A percentile compares a stretch with the other conserved stretches of the same genome.
Conservation (phyloP, 2,329 filamentous ascomycete genomes). For the Rhexocercosporidium sp. region DNA sequence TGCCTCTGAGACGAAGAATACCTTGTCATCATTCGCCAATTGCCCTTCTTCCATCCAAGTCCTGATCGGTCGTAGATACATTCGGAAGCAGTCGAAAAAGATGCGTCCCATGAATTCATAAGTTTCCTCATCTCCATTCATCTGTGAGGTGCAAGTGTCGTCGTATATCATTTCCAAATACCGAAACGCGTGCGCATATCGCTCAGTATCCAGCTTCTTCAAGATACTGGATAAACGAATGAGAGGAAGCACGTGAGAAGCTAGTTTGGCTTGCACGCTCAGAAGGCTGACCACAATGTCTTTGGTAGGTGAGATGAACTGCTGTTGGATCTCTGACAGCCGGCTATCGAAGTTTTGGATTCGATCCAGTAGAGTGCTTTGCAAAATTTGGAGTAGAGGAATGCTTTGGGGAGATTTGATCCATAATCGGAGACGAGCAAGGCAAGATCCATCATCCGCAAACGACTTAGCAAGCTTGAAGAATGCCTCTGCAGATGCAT, state of each 20-base stretch:
- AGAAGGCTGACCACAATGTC: slow-evolving; percentile 71
- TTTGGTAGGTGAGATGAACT: slow-evolving; percentile 58
- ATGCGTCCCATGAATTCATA: slow-evolving; percentile 70
- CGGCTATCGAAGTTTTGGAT: slow-evolving; percentile 62
- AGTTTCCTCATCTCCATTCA: slow-evolving; percentile 64
- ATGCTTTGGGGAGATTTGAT: slow-evolving; percentile 39
- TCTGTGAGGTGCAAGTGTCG: slow-evolving; percentile 70
- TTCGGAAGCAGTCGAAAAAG: slow-evolving; percentile 81
- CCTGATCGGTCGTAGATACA: slow-evolving; percentile 80
- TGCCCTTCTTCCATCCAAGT: slow-evolving; percentile 85
- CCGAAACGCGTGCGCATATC: slow-evolving; percentile 58
- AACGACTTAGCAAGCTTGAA: slow-evolving; percentile 50
- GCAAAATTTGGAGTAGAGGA: slow-evolving; percentile 41
- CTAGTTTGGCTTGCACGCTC: slow-evolving; percentile 62
- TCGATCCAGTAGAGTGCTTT: slow-evolving; percentile 43
- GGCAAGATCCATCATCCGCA: slow-evolving; percentile 51
- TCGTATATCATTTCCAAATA: slow-evolving; percentile 81
- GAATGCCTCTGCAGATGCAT: slow-evolving; percentile 43
- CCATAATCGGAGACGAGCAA: slow-evolving; percentile 57
- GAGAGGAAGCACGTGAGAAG: slow-evolving; percentile 58
- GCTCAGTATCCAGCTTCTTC: slow-evolving; percentile 54
- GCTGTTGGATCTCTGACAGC: slow-evolving; percentile 64
- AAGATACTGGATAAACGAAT: slow-evolving; percentile 66
- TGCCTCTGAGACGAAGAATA: slow-evolving; percentile 76
- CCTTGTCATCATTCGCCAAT: slow-evolving; percentile 66